A percentile compares a stretch with the other conserved stretches of the same genome.
Conservation (phyloP, 2,329 filamentous ascomycete genomes). For the Aspergillus awamori region DNA sequence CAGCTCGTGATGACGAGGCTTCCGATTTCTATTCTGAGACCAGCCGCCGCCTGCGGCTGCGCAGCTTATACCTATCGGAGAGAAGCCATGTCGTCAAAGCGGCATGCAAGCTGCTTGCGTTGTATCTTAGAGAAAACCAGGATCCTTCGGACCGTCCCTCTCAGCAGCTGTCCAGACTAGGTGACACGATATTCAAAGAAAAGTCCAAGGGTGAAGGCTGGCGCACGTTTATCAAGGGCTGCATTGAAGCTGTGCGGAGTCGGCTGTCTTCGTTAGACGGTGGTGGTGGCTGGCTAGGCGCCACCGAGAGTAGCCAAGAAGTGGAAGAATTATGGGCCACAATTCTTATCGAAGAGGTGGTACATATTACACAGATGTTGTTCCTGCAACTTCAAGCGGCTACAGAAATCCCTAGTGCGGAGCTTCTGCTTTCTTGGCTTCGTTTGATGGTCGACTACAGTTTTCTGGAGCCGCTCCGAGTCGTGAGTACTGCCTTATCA, state of each 20-base stretch:
- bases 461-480: slow-evolving; percentile 69
- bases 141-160: slow-evolving; percentile 20
- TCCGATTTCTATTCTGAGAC: slow-evolving; percentile 63
- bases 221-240: slow-evolving; percentile 34
- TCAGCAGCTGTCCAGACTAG: slow-evolving; percentile 29
- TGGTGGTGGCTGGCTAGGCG: slow-evolving; percentile 50
- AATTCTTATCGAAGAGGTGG: slow-evolving; percentile 68
- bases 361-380: slow-evolving; percentile 72
- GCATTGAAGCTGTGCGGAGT: slow-evolving; percentile 38
- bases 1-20: slow-evolving; percentile 33
- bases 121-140: slow-evolving; percentile 31
- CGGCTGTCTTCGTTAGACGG: slow-evolving; percentile 39
- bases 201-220: slow-evolving; percentile 30
- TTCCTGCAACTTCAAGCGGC: slow-evolving; percentile 69
- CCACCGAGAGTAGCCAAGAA: slow-evolving; percentile 56
- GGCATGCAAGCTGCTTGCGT: slow-evolving; percentile 53
- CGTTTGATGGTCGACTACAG: slow-evolving; percentile 66
- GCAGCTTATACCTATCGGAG: slow-evolving; percentile 72
- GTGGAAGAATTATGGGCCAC: slow-evolving; percentile 65
- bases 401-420: slow-evolving; percentile 59
- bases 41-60: slow-evolving; percentile 67
- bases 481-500: slow-evolving; percentile 48
- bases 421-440: slow-evolving; percentile 72
- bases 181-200: slow-evolving; percentile 33
- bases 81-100: slow-evolving; percentile 68